Evolutionary conservation across 2,329 filamentous ascomycete species (phyloP).

Genomic region (Rugonectria rugulosa): DNA sequence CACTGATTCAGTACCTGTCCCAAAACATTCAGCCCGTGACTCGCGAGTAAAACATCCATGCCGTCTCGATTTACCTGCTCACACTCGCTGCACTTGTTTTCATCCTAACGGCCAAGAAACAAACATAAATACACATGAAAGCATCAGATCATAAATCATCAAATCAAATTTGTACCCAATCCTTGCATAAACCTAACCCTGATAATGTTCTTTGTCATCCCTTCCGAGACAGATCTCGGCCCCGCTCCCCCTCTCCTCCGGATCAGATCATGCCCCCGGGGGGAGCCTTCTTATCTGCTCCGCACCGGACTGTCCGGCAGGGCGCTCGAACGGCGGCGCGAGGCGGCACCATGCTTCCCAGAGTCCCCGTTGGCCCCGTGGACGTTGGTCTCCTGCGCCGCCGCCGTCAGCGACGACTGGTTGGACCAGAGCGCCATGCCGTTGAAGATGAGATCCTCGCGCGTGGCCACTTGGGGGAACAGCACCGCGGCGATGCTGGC

Average conservation of each 20-base stretch:
- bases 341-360: constrained; percentile 21
- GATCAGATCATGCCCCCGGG: neutral
- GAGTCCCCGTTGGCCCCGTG: constrained; percentile 21
- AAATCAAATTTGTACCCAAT: no score
- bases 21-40: no score
- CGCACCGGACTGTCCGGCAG: neutral
- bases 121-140: no score
- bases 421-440: constrained; percentile 36
- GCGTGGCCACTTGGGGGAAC: constrained; percentile 38
- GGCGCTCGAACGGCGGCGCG: constrained; percentile 14
- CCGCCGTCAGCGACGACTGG: constrained; percentile 29
- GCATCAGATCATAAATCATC: no score
- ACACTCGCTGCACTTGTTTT: no score
- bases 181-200: neutral
- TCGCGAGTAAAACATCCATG: no score
- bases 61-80: no score
- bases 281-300: neutral
- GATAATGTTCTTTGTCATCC: no score
- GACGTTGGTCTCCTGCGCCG: constrained; percentile 21
- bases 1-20: no score
- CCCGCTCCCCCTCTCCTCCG: neutral
- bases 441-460: constrained; percentile 34
- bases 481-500: constrained; percentile 23
- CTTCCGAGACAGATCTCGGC: constrained; percentile 7
- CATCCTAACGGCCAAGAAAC: no score